Evolutionary conservation across 352 stramenopile species (phyloP).

Genomic region (Phytophthora constricta): DNA sequence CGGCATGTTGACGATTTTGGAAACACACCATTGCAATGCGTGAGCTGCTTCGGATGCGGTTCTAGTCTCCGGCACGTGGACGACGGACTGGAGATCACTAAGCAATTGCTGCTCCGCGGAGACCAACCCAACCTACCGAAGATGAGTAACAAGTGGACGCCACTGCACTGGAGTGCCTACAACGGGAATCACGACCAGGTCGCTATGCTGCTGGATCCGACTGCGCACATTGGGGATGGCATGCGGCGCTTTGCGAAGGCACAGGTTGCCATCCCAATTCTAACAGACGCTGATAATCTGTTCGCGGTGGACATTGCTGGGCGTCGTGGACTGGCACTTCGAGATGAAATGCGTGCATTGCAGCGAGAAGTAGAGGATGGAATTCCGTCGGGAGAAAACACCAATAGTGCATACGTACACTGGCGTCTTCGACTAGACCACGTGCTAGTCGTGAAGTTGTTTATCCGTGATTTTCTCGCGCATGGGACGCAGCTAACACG

Average conservation of each 20-base stretch:
- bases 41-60: slow-evolving; percentile 82
- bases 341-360: slow-evolving; percentile 47
- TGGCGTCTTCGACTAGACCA: slow-evolving; percentile 76
- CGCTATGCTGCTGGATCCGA: slow-evolving; percentile 58
- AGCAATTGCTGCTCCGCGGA: slow-evolving; percentile 61
- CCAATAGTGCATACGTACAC: slow-evolving; percentile 38
- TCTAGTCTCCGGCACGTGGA: slow-evolving; percentile 64
- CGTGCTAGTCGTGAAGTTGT: slow-evolving; percentile 47
- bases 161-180: slow-evolving; percentile 79
- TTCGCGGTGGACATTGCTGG: slow-evolving; percentile 75
- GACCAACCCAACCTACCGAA: slow-evolving; percentile 80
- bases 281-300: slow-evolving; percentile 60
- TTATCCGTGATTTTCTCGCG: slow-evolving; percentile 64
- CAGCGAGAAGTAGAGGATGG: slow-evolving; percentile 6
- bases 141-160: slow-evolving; percentile 71
- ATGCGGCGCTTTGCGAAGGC: slow-evolving; percentile 29
- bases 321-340: slow-evolving; percentile 53
- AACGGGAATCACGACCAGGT: slow-evolving; percentile 76
- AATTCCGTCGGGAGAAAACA: background rate
- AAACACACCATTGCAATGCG: slow-evolving; percentile 79
- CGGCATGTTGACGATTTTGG: slow-evolving; percentile 78
- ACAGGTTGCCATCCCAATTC: slow-evolving; percentile 63
- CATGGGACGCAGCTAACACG: slow-evolving; percentile 41
- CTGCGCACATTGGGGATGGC: slow-evolving; percentile 8
- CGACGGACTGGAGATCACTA: slow-evolving; percentile 69